A percentile compares a stretch with the other conserved stretches of the same genome.
These are phyloP conservation scores for Microcyclosporella mali DNA, from an alignment of 2,329 filamentous ascomycete genomes.

Conservation along the genomic window DNA sequence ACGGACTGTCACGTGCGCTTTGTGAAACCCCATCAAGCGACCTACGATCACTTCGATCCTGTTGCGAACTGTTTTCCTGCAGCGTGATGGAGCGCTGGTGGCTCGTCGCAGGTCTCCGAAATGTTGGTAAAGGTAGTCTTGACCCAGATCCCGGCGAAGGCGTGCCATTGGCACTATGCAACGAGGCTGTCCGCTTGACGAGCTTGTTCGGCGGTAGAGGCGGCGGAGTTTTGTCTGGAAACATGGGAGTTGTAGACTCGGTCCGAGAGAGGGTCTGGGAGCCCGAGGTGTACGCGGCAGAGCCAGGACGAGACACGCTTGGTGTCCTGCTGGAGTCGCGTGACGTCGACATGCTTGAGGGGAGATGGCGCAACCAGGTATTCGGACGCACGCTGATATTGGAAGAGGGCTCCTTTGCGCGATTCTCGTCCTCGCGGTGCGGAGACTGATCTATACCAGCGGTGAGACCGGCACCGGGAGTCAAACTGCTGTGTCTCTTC, in stretches of 20 bases:
- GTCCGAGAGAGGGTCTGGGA: constrained; percentile 42
- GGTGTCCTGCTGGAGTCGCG: constrained; percentile 26
- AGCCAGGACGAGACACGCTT: constrained; percentile 47
- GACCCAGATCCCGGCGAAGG: constrained; percentile 47
- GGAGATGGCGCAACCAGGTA: constrained; percentile 64
- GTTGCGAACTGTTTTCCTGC: constrained; percentile 35
- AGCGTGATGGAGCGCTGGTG: constrained; percentile 69
- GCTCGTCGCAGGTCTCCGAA: constrained; percentile 70
- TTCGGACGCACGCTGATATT: constrained; percentile 12
- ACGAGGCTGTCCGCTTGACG: constrained; percentile 64
- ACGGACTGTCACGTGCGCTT: constrained; percentile 22
- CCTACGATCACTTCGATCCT: constrained; percentile 11
- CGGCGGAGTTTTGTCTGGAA: constrained; percentile 37
- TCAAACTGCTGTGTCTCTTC: constrained; percentile 15
- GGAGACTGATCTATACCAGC: constrained; percentile 15
- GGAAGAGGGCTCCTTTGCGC: constrained; percentile 1
- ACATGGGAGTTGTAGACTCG: constrained; percentile 58
- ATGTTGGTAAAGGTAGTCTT: constrained; percentile 58
- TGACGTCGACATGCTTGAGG: constrained; percentile 35
- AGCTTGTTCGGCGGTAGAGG: constrained; percentile 63
- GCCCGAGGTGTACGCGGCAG: constrained; percentile 55
- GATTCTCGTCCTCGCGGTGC: constrained; percentile 8
- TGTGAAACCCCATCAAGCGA: constrained; percentile 10
- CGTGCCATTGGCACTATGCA: constrained; percentile 43
- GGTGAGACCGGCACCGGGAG: constrained; percentile 11